Conservation (phyloP, 1,284 basidiomycete genomes). For the Microbotryum intermedium region DNA sequence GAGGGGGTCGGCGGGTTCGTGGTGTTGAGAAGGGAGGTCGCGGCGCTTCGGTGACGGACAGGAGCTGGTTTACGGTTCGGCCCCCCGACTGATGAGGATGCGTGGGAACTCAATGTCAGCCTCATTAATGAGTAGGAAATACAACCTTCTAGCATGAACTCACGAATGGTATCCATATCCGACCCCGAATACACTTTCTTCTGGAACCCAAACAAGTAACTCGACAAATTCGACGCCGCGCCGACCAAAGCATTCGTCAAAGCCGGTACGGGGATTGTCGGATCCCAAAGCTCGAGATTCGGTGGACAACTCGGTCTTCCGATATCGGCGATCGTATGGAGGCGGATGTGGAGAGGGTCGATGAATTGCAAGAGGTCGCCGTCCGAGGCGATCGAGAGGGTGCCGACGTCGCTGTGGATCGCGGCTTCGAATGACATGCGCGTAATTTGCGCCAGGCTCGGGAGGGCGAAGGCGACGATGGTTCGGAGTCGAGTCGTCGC, state of each 20-base stretch:
- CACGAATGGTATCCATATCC: conserved; percentile 23
- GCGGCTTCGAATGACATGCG: conserved; percentile 20
- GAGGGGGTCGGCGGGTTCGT: not conserved
- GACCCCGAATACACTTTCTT: conserved; percentile 19
- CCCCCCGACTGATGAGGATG: conserved; percentile 20
- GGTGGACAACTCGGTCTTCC: conserved; percentile 22
- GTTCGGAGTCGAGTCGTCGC: conserved; percentile 14
- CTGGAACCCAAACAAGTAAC: conserved; percentile 16
- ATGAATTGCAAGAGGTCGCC: conserved; percentile 26
- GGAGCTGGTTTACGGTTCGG: conserved; percentile 5
- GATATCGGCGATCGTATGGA: conserved; percentile 22
- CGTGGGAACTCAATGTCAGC: not conserved
- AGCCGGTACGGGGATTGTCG: conserved; percentile 15
- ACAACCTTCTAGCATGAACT: not conserved
- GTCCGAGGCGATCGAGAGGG: conserved; percentile 13
- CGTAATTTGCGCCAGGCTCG: conserved; percentile 10
- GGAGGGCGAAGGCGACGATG: conserved; percentile 22
- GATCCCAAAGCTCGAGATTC: conserved; percentile 1
- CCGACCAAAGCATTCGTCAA: conserved; percentile 5
- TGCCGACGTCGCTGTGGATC: conserved; percentile 17
- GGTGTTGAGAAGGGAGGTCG: not conserved
- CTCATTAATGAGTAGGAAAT: not conserved
- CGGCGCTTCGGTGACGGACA: conserved; percentile 20
- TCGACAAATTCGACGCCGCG: conserved; percentile 10
- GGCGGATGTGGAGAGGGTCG: conserved; percentile 23